Conservation (phyloP, 768 basidiomycete species). For the Agaricus sinodeliciosus region DNA sequence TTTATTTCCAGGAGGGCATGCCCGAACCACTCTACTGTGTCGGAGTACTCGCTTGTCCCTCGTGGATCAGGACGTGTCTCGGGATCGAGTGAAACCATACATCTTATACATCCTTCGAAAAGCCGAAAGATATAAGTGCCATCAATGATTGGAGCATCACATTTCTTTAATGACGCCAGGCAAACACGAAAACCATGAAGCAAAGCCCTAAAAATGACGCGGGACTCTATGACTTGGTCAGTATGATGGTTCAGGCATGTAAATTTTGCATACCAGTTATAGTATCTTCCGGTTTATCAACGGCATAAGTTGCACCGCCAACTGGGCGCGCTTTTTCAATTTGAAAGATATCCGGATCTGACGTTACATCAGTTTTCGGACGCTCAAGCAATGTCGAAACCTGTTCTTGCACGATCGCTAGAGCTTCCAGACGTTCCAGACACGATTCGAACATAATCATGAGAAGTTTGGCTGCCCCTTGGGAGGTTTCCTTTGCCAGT, state of each 20-base stretch:
- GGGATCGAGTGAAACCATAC: constrained; percentile 78
- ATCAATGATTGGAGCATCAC: constrained; percentile 73
- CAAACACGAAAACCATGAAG: constrained; percentile 84
- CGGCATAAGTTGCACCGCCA: constrained; percentile 65
- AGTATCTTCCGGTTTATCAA: constrained; percentile 79
- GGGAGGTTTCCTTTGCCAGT: constrained; percentile 62
- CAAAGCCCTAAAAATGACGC: constrained; percentile 80
- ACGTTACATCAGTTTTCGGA: constrained; percentile 33
- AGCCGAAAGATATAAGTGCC: constrained; percentile 83
- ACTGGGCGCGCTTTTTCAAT: constrained; percentile 88
- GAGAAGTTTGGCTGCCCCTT: constrained; percentile 65
- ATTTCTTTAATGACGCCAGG: constrained; percentile 69
- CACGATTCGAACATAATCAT: constrained; percentile 74
- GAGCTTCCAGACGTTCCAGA: constrained; percentile 77
- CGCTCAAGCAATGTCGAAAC: constrained; percentile 41
- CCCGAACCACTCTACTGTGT: constrained; percentile 82
- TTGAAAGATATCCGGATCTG: constrained; percentile 44
- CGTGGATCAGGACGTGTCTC: constrained; percentile 36
- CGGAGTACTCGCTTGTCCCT: constrained; percentile 48
- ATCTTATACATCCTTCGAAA: constrained; percentile 79
- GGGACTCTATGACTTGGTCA: constrained; percentile 53
- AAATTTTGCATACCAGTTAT: constrained; percentile 53
- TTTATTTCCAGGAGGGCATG: constrained; percentile 77
- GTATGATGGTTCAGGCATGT: constrained; percentile 4
- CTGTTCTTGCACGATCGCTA: constrained; percentile 60